Base-by-base conservation (phyloP, 805 yeast species). In the Teunomyces panamensis region DNA sequence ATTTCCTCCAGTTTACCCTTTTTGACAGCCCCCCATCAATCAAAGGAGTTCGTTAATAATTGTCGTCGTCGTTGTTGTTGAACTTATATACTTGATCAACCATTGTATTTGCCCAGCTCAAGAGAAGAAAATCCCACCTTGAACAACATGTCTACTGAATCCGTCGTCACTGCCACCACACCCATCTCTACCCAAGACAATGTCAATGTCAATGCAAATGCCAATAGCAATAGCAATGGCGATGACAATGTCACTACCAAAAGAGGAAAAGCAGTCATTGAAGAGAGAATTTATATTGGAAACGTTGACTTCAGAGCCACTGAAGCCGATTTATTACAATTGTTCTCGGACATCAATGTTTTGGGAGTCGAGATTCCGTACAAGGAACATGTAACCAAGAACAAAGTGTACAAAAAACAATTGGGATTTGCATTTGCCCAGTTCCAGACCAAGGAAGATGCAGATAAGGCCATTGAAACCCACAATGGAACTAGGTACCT, bases 341-440 rank as follows among this genome's bases (percentile, higher is more conserved):
- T 78, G 54, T 81, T 82, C 58, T 63, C 64, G 46, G 82, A 74
- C 17, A 76, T 74, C 50, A 62, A 63, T 4, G 74, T 76, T 58
- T 71, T 69, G 27, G 71, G 68, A 29, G 74, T 81, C 42, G 80
- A 78, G 46, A 71, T 81, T 52, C 86, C 86, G 16, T 63, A 63
- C 58, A 75, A 74, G 62, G 69, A 71, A 51, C 53, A 58, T 44
- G 57, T 58, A 43, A 62, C 64, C 39, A 62, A 63, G 24, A 71
- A 67, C 39, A 67, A 65, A 42, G 60, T 72, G 49, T 64, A 67
- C 63, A 56, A 71, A 62, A 65, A 70, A 63, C 75, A 68, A 62
- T 77, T 71, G 50, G 87, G 87, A 35, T 81, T 79, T 56, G 86
- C 83, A 10, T 83, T 82, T 60, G 78, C 81, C 44, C 79, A 81